Evolutionary conservation across 2,329 filamentous ascomycete genomes (phyloP), one percentile per base, ranked within the genome.

Genomic region (Didymella segeticola): DNA sequence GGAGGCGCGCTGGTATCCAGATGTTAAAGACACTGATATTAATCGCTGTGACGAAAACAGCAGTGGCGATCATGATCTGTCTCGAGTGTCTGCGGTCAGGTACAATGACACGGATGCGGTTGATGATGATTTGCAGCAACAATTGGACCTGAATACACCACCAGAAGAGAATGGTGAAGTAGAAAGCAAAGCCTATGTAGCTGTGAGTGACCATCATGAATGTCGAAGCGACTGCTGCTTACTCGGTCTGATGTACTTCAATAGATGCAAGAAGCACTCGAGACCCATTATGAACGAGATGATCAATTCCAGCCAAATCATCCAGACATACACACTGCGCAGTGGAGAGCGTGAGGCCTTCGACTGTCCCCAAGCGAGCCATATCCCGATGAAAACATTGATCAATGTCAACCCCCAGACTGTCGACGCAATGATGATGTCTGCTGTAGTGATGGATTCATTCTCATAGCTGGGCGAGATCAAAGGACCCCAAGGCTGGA

Each of bases 261-360:
- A 20, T 3, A 77, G 41, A 56, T 74, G 71, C 41, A 76, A 23
- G 50, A 59, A 77, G 54, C 70, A 70, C 38, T 80, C 71, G 20
- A 79, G 54, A 5, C 71, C 75, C 66, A 82, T 81, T 8, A 70
- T 57, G 10, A 78, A 66, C 10, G 75, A 80, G 3, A 77, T 76
- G 1, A 71, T 2, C 3, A 81, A 70, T 60, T 82, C 80, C 23
- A 75, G 45, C 80, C 79, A 82, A 47, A 82, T 75, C 76, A 82
- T 76, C 70, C 76, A 78, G 0, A 82, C 70, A 53, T 81, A 81
- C 1, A 73, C 66, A 55, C 78, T 79, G 12, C 63, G 56, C 20
- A 70, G 26, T 7, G 71, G 58, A 50, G 60, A 61, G 12, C 70
- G 61, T 3, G 70, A 71, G 3, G 48, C 59, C 11, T 30, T 68